Base-by-base conservation (phyloP, 2,329 filamentous ascomycete species). In the Celoporthe dispersa region DNA sequence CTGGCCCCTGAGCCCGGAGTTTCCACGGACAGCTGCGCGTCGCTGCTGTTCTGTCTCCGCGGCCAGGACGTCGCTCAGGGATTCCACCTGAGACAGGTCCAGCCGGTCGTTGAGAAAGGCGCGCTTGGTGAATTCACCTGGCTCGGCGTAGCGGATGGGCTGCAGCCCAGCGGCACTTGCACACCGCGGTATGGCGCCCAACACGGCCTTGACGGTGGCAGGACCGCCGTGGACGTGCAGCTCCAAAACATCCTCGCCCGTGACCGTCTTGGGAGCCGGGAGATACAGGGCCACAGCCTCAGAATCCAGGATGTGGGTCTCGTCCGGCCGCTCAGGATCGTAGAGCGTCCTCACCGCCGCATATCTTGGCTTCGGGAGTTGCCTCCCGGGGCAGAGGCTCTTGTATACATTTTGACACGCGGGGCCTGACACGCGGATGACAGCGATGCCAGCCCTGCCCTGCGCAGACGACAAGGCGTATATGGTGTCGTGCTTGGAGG, bases 11-110 rank as follows among this genome's bases (percentile, higher is more conserved):
- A 85, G 81, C 31, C 91, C 90, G 3, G 89, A 92, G 39, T 90
- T 90, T 8, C 94, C 94, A 4, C 92, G 89, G 1, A 98, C 91
- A 0, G 95, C 94, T 2, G 95, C 88, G 5, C 91, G 91, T 22
- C 95, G 92, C 83, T 99, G 96, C 78, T 97, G 94, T 80, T 98
- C 96, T 0, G 96, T 99, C 75, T 96, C 88, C 3, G 90, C 90
- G 7, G 87, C 84, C 2, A 92, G 83, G 0, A 85, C 85, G 73
- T 91, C 89, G 72, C 88, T 85, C 3, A 92, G 81, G 0, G 88
- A 85, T 79, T 92, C 90, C 9, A 92, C 92, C 80, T 99, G 94
- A 2, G 94, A 92, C 1, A 99, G 86, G 76, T 97, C 92, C 5
- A 99, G 86, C 1, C 94, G 89, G 75, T 91, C 86, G 78, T 98